Evolutionary conservation across 345 rosid genomes (phyloP), one percentile per base, ranked within the genome.

Genomic region (Aquilaria sinensis): DNA sequence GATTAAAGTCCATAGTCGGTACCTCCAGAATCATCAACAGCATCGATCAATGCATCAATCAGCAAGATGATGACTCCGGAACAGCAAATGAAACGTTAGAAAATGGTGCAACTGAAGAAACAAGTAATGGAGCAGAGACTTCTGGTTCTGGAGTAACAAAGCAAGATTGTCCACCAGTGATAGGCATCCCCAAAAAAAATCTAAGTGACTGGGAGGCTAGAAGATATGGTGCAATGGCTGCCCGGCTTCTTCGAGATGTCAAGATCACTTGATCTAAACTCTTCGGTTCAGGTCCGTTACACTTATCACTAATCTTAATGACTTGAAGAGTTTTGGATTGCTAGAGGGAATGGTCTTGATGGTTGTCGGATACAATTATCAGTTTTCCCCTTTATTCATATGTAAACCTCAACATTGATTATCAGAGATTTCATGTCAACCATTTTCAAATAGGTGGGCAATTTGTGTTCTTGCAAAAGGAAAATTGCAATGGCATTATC

Each of bases 181-280:
- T 58, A 47, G 77, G 72, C 65, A 63, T 77, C 31, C 81, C 76
- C 31, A 70, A 71, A 2, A 83, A 77, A 15, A 72, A 81, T 61
- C 88, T 89, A 53, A 85, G 86, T 30, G 96, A 87, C 47, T 93
- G 98, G 98, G 96, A 93, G 68, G 83, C 83, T 51, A 84, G 98
- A 76, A 83, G 97, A 76, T 79, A 80, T 15, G 98, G 97, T 50
- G 81, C 90, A 11, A 78, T 86, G 78, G 97, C 98, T 47, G 98
- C 97, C 14, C 84, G 96, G 69, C 96, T 89, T 75, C 97, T 89
- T 58, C 85, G 80, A 53, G 92, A 87, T 65, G 76, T 85, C 58
- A 81, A 85, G 71, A 81, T 89, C 63, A 75, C 79, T 41, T 82
- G 57, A 72, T 23, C 23, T 23, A 23, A 53, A 37, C 43, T 65